Percentiles rank a stretch among this genome's conserved stretches.
Evolutionary conservation across 805 yeast species (phyloP).

Genomic region (Priceomyces fermenticarens): DNA sequence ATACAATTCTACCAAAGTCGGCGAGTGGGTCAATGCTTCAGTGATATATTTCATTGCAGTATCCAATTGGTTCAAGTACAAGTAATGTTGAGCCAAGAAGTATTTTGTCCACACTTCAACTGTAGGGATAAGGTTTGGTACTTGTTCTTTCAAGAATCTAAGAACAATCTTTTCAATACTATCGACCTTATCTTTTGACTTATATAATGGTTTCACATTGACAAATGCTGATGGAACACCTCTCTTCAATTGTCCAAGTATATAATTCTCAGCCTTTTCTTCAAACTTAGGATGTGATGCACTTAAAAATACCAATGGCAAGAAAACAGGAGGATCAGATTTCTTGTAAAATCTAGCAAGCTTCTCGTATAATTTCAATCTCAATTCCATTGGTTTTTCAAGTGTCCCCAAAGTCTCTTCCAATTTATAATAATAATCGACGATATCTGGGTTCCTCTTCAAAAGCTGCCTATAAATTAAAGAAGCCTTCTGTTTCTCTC

Average conservation of each 20-base stretch:
- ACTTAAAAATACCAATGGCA: slow-evolving; percentile 72
- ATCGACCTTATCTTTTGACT: slow-evolving; percentile 34
- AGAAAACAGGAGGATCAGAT: slow-evolving; percentile 73
- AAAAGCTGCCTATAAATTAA: slow-evolving; percentile 63
- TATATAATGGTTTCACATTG: slow-evolving; percentile 78
- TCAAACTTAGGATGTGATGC: slow-evolving; percentile 50
- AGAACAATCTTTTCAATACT: slow-evolving; percentile 53
- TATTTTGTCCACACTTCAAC: slow-evolving; percentile 66
- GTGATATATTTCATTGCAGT: slow-evolving; percentile 59
- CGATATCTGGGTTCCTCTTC: slow-evolving; percentile 82
- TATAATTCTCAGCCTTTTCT: slow-evolving; percentile 48
- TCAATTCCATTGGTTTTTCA: slow-evolving; percentile 40
- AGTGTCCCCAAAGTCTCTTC: slow-evolving; percentile 62
- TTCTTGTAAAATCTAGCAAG: slow-evolving; percentile 72
- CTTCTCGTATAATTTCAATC: slow-evolving; percentile 61
- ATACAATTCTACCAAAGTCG: slow-evolving; percentile 80
- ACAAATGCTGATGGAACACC: slow-evolving; percentile 92
- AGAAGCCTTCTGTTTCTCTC: slow-evolving; percentile 61
- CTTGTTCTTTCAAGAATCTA: slow-evolving; percentile 39
- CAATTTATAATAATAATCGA: slow-evolving; percentile 59
- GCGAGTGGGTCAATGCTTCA: slow-evolving; percentile 66
- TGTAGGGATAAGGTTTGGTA: slow-evolving; percentile 39
- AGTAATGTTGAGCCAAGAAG: slow-evolving; percentile 75
- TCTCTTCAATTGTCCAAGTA: slow-evolving; percentile 59
- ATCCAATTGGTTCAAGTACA: slow-evolving; percentile 50